phyloP scores from a whole-genome alignment of 345 rosid genomes.

The Pistacia integerrima region DNA sequence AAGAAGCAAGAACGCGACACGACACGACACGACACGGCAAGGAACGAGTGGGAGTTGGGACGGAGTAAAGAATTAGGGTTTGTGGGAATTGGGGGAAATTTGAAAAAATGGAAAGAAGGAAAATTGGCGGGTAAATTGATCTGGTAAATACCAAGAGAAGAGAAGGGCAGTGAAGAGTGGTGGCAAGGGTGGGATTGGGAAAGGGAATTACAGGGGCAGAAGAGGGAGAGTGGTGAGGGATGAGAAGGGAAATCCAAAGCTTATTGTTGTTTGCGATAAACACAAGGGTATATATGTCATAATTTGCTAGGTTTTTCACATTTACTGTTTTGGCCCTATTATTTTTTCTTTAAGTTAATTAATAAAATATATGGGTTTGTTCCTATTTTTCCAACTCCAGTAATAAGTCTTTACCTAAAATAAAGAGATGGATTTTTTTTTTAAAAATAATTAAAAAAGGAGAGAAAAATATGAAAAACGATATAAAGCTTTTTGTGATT shows the following conservation, averaged over 20 bases:
- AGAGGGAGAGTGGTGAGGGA: constrained; percentile 46
- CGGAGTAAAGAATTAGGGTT: constrained; percentile 16
- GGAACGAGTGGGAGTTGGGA: neutral
- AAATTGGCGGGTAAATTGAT: constrained; percentile 54
- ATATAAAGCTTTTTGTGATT: no score
- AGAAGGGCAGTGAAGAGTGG: constrained; percentile 25
- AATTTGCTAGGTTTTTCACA: constrained; percentile 16
- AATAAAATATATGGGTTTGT: neutral
- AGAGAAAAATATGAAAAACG: no score
- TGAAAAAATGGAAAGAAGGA: constrained; percentile 17
- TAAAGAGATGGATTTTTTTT: no score
- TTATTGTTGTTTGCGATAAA: constrained; percentile 11
- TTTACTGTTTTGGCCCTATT: constrained; percentile 36
- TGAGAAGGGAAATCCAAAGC: constrained; percentile 34
- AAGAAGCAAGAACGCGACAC: neutral
- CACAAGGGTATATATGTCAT: constrained; percentile 52
- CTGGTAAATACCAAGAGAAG: constrained; percentile 25
- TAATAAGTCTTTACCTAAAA: no score
- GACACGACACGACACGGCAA: neutral
- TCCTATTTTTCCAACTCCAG: no score
- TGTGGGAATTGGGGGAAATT: constrained; percentile 17
- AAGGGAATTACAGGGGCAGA: constrained; percentile 64
- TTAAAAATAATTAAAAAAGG: no score
- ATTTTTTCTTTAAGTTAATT: neutral
- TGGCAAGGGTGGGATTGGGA: constrained; percentile 39